phyloP scores from a whole-genome alignment of 768 basidiomycete species.

The Calocybe cyanea region DNA sequence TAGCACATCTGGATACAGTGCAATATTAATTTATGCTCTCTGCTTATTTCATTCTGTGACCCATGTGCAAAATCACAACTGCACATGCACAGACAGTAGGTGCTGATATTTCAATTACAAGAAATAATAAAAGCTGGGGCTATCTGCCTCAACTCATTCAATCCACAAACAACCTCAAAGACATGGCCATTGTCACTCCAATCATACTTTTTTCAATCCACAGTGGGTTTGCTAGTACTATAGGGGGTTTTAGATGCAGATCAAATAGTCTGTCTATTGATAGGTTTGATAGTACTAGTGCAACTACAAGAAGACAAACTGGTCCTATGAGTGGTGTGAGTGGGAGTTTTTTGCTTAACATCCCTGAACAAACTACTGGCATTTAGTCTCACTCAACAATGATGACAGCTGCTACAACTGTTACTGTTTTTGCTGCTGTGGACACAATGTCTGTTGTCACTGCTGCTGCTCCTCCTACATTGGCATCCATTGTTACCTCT shows the following conservation, averaged over 20 bases:
- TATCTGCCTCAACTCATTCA: slow-evolving; percentile 53
- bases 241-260: slow-evolving; percentile 63
- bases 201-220: slow-evolving; percentile 18
- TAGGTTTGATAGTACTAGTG: too few relatives aligned
- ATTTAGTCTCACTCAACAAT: too few relatives aligned
- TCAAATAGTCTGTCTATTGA: slow-evolving; percentile 58
- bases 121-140: too few relatives aligned
- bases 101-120: too few relatives aligned
- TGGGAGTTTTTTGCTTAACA: slow-evolving; percentile 45
- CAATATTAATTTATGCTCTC: too few relatives aligned
- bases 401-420: slow-evolving; percentile 14
- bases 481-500: too few relatives aligned
- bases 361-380: slow-evolving; percentile 37
- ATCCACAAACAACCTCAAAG: slow-evolving; percentile 49
- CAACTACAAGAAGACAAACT: background rate
- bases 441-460: slow-evolving; percentile 19
- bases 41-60: too few relatives aligned
- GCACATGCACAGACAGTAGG: too few relatives aligned
- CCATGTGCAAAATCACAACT: too few relatives aligned
- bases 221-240: slow-evolving; percentile 65
- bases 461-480: too few relatives aligned
- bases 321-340: slow-evolving; percentile 7
- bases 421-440: slow-evolving; percentile 11
- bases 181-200: slow-evolving; percentile 64
- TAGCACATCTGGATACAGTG: too few relatives aligned